Conservation (phyloP, 352 stramenopile species). For the Phytophthora pistaciae region DNA sequence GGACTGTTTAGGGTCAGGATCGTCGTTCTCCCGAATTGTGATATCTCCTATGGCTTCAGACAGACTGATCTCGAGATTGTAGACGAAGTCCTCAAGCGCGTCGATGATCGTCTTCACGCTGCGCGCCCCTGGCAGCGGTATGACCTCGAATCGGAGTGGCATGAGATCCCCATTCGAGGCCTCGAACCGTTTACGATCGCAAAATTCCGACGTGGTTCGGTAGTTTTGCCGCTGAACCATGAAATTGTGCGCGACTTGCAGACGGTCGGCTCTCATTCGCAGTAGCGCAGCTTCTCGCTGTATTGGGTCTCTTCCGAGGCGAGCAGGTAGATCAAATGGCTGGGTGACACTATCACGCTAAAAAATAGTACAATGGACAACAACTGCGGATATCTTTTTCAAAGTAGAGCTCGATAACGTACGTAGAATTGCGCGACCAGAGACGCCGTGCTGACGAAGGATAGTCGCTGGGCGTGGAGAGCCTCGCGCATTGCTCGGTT, state of each 20-base stretch:
- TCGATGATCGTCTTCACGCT: constrained; percentile 49
- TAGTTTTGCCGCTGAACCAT: constrained; percentile 33
- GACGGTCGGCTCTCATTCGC: constrained; percentile 36
- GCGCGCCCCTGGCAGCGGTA: constrained; percentile 43
- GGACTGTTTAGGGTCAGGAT: constrained; percentile 37
- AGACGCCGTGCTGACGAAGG: constrained; percentile 35
- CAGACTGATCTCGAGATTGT: constrained; percentile 60
- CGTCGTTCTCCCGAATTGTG: constrained; percentile 63
- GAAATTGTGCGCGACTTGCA: constrained; percentile 42
- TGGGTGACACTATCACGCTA: constrained; percentile 27
- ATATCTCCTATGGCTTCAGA: constrained; percentile 52
- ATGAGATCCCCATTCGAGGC: constrained; percentile 40
- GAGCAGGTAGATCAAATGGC: constrained; percentile 37
- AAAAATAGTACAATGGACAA: no score
- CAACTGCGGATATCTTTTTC: not conserved
- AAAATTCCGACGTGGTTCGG: constrained; percentile 38
- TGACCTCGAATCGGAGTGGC: constrained; percentile 49
- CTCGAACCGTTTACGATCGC: constrained; percentile 53
- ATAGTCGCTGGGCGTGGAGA: constrained; percentile 28
- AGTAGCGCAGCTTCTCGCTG: constrained; percentile 27
- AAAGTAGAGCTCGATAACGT: constrained; percentile 7
- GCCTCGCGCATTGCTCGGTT: constrained; percentile 28
- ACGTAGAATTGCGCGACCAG: constrained; percentile 42
- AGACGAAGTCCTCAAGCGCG: constrained; percentile 48
- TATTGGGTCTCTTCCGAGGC: constrained; percentile 24